Percentiles rank a stretch among this genome's conserved stretches.
phyloP scores from a whole-genome alignment of 352 stramenopile species.

The Globisporangium carolinianum region DNA sequence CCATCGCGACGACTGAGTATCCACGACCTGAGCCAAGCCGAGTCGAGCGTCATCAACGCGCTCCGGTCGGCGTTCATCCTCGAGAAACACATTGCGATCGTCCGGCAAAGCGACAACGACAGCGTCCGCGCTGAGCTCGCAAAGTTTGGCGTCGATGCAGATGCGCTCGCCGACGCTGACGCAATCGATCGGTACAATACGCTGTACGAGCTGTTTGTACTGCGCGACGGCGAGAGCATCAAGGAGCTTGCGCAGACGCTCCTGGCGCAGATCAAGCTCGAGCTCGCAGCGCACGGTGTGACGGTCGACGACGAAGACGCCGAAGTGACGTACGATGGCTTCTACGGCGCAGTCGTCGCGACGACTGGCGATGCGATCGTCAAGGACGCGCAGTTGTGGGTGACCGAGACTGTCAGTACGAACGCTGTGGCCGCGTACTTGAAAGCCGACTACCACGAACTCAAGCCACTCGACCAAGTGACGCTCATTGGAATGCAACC shows the following conservation, averaged over 20 bases:
- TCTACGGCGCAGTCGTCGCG: slow-evolving; percentile 44
- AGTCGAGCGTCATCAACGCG: slow-evolving; percentile 45
- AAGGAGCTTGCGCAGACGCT: slow-evolving; percentile 44
- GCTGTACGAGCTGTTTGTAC: slow-evolving; percentile 60
- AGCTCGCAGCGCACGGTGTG: slow-evolving; percentile 50
- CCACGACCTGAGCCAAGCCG: slow-evolving; percentile 44
- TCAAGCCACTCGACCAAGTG: slow-evolving; percentile 51
- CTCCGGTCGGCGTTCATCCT: slow-evolving; percentile 57
- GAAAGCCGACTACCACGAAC: slow-evolving; percentile 58
- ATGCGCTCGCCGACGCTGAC: slow-evolving; percentile 11
- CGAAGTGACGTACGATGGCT: slow-evolving; percentile 59
- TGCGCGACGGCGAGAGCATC: slow-evolving; percentile 65
- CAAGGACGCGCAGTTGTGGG: slow-evolving; percentile 57
- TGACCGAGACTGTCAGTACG: slow-evolving; percentile 33
- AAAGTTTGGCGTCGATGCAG: slow-evolving; percentile 49
- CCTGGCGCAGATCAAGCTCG: slow-evolving; percentile 60
- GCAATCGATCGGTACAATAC: slow-evolving; percentile 33
- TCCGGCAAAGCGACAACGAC: slow-evolving; percentile 28
- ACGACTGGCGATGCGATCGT: slow-evolving; percentile 53
- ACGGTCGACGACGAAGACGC: slow-evolving; percentile 44
- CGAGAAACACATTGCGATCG: slow-evolving; percentile 63
- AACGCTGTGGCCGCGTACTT: slow-evolving; percentile 40
- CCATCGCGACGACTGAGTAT: slow-evolving; percentile 28
- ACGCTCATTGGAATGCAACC: slow-evolving; percentile 27
- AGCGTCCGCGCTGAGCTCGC: slow-evolving; percentile 36